Percentiles rank a stretch among this genome's conserved stretches.
Conservation (phyloP, 2,329 filamentous ascomycete genomes). For the Colletotrichum phormii region DNA sequence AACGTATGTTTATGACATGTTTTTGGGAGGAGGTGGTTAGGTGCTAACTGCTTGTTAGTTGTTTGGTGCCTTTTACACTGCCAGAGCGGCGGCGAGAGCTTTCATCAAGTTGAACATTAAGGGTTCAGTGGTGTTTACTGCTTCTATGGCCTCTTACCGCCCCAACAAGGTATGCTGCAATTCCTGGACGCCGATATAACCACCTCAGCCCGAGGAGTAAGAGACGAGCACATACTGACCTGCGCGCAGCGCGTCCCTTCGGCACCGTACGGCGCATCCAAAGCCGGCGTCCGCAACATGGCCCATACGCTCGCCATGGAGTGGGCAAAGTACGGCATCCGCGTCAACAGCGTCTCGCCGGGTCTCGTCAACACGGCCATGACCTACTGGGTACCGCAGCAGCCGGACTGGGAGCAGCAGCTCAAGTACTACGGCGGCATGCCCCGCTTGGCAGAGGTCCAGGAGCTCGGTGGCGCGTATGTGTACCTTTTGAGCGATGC, state of each 20-base stretch:
- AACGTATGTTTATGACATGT: slow-evolving; percentile 24
- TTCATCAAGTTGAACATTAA: slow-evolving; percentile 50
- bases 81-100: slow-evolving; percentile 57
- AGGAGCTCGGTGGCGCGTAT: slow-evolving; percentile 67
- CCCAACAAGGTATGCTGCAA: slow-evolving; percentile 51
- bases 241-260: slow-evolving; percentile 56
- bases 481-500: slow-evolving; percentile 67
- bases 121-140: slow-evolving; percentile 57
- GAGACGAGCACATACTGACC: too few species aligned
- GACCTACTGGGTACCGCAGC: slow-evolving; percentile 62
- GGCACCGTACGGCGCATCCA: slow-evolving; percentile 59
- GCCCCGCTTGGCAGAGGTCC: slow-evolving; percentile 53
- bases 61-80: slow-evolving; percentile 58
- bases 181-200: too few species aligned
- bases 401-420: slow-evolving; percentile 66
- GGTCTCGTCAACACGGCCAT: slow-evolving; percentile 57
- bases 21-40: too few species aligned
- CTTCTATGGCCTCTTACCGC: slow-evolving; percentile 60
- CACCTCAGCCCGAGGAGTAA: too few species aligned
- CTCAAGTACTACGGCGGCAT: slow-evolving; percentile 70
- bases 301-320: slow-evolving; percentile 58
- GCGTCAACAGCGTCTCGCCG: slow-evolving; percentile 60
- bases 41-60: slow-evolving; percentile 47
- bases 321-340: slow-evolving; percentile 58
- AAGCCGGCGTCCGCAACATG: slow-evolving; percentile 56